Base-by-base conservation (phyloP, 768 basidiomycete genomes). In the Rhodocollybia butyracea region DNA sequence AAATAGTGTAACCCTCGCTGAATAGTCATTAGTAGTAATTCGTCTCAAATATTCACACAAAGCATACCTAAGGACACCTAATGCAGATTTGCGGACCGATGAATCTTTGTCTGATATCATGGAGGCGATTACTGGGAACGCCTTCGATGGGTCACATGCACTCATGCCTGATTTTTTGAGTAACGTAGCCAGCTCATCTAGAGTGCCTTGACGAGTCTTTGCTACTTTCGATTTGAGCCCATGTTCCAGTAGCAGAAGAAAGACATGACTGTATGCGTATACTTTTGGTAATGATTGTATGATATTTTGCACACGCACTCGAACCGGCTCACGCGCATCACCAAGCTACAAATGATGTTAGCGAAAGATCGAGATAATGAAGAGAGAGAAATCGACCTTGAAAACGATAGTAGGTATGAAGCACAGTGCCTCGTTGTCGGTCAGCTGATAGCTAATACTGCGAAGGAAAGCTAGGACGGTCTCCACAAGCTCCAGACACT, bases 41-140 rank as follows among this genome's bases (percentile, higher is more conserved):
- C 36, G 13, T 51, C 17, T 59, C 29, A 51, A 15, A 4, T 60
- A 46, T 12, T 41, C 40, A 55, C 24, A 22, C 45, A 24, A 52
- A n/a, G 72, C 76, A 64, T 65, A 89, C 94, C 94, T 88, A 47
- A 98, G 75, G 36, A 85, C 79, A 31, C 82, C 80, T 34, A 98
- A 76, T 3, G 93, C 90, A 7, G 95, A 92, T 64, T 90, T 95
- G 11, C 95, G 82, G 41, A 94, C 93, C 55, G 83, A 78, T 1
- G 91, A 84, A 68, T 98, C 96, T 66, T 91, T 92, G 67, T 96
- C 94, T 24, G 88, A 84, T 58, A 97, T 86, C 78, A 89, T 84
- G 0, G 83, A 76, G 5, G 88, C 91, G 46, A 95, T 78, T 30
- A 79, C 63, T 0, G 91, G 85, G 64, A 95, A 88, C 2, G 92